Evolutionary conservation across 805 yeast genomes (phyloP).

Genomic region (Candida manassasensis): DNA sequence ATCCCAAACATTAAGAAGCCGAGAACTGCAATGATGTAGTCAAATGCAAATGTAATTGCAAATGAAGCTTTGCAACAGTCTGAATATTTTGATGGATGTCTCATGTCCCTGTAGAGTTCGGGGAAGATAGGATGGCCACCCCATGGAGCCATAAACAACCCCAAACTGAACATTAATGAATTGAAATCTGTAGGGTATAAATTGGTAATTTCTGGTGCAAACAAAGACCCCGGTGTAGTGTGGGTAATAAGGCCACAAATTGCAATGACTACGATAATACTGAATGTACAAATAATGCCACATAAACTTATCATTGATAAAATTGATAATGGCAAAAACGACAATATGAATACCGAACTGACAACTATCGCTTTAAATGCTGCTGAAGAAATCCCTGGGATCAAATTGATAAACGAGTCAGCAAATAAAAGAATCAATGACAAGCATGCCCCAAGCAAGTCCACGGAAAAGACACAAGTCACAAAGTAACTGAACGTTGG

Average conservation of each 20-base stretch:
- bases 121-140: constrained; percentile 85
- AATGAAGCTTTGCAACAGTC: constrained; percentile 53
- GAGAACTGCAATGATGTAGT: constrained; percentile 54
- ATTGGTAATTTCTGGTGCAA: constrained; percentile 40
- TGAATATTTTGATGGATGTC: constrained; percentile 57
- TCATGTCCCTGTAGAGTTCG: constrained; percentile 67
- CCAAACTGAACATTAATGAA: constrained; percentile 49
- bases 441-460: constrained; percentile 57
- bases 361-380: constrained; percentile 42
- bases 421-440: constrained; percentile 56
- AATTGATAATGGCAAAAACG: constrained; percentile 53
- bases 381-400: constrained; percentile 30
- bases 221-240: constrained; percentile 51
- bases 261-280: constrained; percentile 42
- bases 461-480: constrained; percentile 48
- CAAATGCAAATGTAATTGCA: constrained; percentile 52
- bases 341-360: constrained; percentile 36
- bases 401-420: constrained; percentile 52
- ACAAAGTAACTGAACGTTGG: constrained; percentile 37
- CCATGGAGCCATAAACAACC: constrained; percentile 74
- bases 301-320: constrained; percentile 48
- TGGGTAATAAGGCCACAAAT: constrained; percentile 41
- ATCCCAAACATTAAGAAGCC: constrained; percentile 83
- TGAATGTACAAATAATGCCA: constrained; percentile 52
- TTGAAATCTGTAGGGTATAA: constrained; percentile 28